A percentile compares a stretch with the other conserved stretches of the same genome.
phyloP scores from a whole-genome alignment of 2,329 filamentous ascomycete genomes.

The Epichloe aotearoae region DNA sequence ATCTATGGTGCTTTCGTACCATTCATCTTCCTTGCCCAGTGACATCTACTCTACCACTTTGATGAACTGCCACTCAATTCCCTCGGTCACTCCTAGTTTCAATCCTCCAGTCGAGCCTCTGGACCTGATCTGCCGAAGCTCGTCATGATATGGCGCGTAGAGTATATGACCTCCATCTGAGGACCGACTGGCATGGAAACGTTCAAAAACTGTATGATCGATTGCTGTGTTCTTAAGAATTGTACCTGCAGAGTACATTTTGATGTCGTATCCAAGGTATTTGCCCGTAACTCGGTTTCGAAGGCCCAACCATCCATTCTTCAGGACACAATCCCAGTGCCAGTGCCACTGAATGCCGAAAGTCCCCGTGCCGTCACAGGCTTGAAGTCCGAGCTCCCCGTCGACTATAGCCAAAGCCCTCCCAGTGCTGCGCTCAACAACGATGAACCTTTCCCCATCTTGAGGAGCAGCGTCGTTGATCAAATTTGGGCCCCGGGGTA shows the following conservation, averaged over 20 bases:
- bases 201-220: accelerated
- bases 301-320: background rate
- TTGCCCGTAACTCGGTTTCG: background rate
- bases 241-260: accelerated
- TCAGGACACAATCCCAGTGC: background rate
- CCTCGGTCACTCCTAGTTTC: accelerated
- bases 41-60: no score
- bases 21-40: no score
- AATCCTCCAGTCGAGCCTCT: accelerated
- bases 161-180: background rate
- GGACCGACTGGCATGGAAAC: background rate
- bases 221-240: accelerated
- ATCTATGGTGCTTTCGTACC: no score
- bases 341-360: background rate
- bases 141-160: background rate
- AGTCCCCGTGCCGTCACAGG: no score
- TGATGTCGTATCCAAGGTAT: background rate
- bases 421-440: background rate
- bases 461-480: background rate
- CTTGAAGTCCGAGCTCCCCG: background rate
- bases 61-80: no score
- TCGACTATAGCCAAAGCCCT: background rate
- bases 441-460: background rate
- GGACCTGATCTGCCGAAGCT: accelerated
- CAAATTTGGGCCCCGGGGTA: no score